Conservation (phyloP, 1,284 basidiomycete species). For the Puccinia coronata region DNA sequence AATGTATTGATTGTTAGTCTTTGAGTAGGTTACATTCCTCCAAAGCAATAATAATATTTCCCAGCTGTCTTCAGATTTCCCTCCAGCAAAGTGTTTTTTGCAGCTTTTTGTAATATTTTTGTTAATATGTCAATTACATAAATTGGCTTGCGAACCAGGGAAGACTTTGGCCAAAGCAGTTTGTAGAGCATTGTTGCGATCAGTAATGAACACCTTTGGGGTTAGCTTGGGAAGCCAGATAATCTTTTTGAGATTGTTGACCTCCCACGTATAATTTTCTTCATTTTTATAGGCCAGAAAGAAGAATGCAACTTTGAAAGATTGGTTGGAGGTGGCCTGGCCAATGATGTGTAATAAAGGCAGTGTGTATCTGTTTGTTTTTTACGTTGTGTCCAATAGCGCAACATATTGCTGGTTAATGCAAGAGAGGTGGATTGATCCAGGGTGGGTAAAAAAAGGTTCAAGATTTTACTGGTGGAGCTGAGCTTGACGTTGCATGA, state of each 20-base stretch:
- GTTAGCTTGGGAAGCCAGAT: not conserved
- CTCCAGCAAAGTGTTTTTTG: not conserved
- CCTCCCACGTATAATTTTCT: not conserved
- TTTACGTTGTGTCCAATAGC: not conserved
- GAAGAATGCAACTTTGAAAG: too few species aligned
- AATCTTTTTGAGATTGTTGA: not conserved
- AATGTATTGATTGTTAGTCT: too few species aligned
- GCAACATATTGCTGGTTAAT: slow-evolving; percentile 23
- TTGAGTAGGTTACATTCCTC: not conserved
- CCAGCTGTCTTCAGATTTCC: not conserved
- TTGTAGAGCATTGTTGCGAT: not conserved
- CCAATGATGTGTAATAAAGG: not conserved
- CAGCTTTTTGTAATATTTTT: not conserved
- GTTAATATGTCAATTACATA: not conserved
- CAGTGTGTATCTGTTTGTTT: not conserved
- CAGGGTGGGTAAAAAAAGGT: slow-evolving; percentile 21
- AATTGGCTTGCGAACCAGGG: not conserved
- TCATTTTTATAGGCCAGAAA: not conserved
- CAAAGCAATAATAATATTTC: not conserved
- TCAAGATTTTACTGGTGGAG: not conserved
- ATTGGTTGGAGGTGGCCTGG: too few species aligned
- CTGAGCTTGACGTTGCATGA: too few species aligned
- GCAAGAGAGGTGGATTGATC: not conserved
- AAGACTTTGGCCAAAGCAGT: not conserved
- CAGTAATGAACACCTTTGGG: slow-evolving; percentile 5